Conservation (phyloP, 345 rosid species). For the Camelina sativa region DNA sequence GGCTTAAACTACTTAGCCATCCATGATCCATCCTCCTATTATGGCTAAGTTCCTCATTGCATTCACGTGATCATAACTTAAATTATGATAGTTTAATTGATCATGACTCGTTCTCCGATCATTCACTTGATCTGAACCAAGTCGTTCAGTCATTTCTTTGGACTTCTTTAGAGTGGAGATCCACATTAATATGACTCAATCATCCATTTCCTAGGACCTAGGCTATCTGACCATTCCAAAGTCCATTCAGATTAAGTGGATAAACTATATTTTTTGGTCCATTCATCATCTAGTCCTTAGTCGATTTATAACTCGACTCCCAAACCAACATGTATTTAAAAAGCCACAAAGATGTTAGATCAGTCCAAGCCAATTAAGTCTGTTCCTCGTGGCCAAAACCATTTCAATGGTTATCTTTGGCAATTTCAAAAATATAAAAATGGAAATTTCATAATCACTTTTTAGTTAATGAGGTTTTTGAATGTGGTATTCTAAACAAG, state of each 20-base stretch:
- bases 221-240: background rate
- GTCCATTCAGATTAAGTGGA: background rate
- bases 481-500: slow-evolving; percentile 9
- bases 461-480: background rate
- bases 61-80: background rate
- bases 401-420: background rate
- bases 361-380: background rate
- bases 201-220: background rate
- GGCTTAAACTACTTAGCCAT: too few species aligned
- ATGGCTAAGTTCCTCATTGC: background rate
- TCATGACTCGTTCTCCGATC: background rate
- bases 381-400: background rate
- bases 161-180: background rate
- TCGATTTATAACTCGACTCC: background rate
- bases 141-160: background rate
- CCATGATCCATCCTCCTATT: too few species aligned
- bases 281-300: background rate
- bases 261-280: background rate
- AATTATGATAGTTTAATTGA: background rate
- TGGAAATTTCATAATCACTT: background rate
- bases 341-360: background rate
- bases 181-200: background rate
- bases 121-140: background rate
- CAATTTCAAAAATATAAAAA: background rate
- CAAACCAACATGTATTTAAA: background rate